These are phyloP conservation scores for Fusarium anguioides DNA, from an alignment of 2,329 filamentous ascomycete genomes.

Conservation along the genomic window DNA sequence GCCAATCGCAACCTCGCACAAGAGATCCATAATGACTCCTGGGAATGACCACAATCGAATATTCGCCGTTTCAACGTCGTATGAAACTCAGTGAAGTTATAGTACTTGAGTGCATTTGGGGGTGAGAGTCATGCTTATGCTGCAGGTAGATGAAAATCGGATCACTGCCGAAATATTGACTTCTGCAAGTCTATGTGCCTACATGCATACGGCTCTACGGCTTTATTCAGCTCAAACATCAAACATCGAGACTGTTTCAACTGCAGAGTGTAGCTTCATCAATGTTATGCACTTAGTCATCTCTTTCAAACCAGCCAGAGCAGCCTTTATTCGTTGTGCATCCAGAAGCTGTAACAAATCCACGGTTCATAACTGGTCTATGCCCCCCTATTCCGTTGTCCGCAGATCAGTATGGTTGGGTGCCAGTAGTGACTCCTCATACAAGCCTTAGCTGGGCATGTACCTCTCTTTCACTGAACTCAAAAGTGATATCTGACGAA, in stretches of 20 bases:
- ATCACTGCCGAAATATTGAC: constrained; percentile 22
- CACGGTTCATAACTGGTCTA: constrained; percentile 9
- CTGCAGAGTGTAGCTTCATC: constrained; percentile 10
- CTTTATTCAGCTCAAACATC: constrained; percentile 7
- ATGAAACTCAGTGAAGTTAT: constrained; percentile 20
- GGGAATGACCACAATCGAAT: neutral
- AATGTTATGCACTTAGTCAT: constrained; percentile 22
- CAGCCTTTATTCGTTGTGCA: constrained; percentile 29
- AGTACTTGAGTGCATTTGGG: neutral
- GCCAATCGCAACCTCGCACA: constrained; percentile 26
- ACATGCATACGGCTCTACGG: neutral
- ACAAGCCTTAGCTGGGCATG: neutral
- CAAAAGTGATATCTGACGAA: neutral
- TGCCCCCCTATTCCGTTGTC: constrained; percentile 12
- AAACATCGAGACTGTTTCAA: constrained; percentile 31
- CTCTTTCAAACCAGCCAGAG: constrained; percentile 14
- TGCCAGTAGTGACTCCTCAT: neutral
- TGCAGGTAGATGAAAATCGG: constrained; percentile 18
- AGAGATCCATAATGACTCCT: neutral
- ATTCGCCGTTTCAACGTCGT: neutral
- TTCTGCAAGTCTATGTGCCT: neutral
- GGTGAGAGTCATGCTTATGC: neutral
- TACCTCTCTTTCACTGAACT: neutral
- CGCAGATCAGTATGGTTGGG: constrained; percentile 26
- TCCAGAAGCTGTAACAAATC: constrained; percentile 32